phyloP scores from a whole-genome alignment of 192 early-diverging fungal genomes.

The Entomortierella beljakovae region DNA sequence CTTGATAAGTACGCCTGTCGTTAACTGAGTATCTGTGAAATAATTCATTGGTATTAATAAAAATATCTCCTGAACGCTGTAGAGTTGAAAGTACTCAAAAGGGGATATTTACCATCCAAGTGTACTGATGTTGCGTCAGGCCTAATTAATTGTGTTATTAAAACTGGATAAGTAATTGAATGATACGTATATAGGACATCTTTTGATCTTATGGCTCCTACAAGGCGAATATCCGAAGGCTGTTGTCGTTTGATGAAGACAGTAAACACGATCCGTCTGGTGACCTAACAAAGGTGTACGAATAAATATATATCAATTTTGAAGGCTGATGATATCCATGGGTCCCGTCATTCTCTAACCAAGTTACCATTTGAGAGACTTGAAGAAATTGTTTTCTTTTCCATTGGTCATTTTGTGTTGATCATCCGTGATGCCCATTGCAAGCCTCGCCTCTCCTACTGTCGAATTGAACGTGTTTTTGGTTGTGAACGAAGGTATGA shows the following conservation, averaged over 20 bases:
- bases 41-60: background rate
- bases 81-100: background rate
- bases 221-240: conserved; percentile 66
- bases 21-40: conserved; percentile 40
- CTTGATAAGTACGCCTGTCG: conserved; percentile 30
- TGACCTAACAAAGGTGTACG: conserved; percentile 59
- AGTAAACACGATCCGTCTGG: conserved; percentile 76
- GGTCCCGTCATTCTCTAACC: background rate
- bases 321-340: background rate
- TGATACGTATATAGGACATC: background rate
- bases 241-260: conserved; percentile 72
- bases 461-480: conserved; percentile 26
- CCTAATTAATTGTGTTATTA: conserved; percentile 11
- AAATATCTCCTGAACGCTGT: background rate
- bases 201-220: too few relatives aligned
- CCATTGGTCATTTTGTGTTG: conserved; percentile 46
- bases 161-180: background rate
- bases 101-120: conserved; percentile 19
- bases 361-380: conserved; percentile 69
- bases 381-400: conserved; percentile 68
- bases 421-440: conserved; percentile 27
- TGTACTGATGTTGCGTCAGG: conserved; percentile 17
- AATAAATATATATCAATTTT: too few relatives aligned
- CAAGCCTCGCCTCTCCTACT: conserved; percentile 34
- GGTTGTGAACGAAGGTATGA: conserved; percentile 29